Percentiles rank a stretch among this genome's conserved stretches.
These are phyloP conservation scores for Juncus inflexus DNA, from an alignment of 176 grass and related monocot species.

Conservation along the genomic window DNA sequence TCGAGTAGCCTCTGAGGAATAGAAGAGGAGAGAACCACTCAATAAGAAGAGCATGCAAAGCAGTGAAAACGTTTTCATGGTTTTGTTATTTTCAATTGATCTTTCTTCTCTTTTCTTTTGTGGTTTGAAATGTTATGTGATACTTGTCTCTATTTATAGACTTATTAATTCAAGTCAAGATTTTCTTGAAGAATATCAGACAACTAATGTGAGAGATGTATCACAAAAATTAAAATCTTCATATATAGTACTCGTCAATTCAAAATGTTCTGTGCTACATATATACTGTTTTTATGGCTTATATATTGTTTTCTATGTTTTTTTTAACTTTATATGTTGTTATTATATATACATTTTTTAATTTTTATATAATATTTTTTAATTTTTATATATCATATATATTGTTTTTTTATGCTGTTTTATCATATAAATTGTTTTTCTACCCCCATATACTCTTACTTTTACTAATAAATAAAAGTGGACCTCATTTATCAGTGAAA, in stretches of 20 bases:
- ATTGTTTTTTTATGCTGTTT: neutral
- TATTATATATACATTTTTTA: neutral
- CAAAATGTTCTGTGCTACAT: neutral
- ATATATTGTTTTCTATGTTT: neutral
- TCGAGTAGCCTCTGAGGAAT: neutral
- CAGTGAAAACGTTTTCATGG: no score
- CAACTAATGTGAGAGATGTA: no score
- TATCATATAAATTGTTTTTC: neutral
- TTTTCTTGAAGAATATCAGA: no score
- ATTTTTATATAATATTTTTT: no score
- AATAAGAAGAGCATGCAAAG: no score
- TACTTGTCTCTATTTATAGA: constrained; percentile 1
- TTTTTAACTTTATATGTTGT: neutral
- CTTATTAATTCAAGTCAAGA: no score
- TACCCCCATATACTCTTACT: neutral
- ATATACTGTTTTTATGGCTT: neutral
- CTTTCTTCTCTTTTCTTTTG: neutral
- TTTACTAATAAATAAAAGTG: no score
- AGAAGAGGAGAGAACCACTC: neutral
- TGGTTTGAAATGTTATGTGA: neutral
- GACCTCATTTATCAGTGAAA: no score
- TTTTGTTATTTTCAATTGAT: neutral
- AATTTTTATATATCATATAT: neutral
- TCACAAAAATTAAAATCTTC: no score
- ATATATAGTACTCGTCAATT: neutral